phyloP scores from a whole-genome alignment of 495 filamentous ascomycete species.

The Chaetomidium leptoderma region DNA sequence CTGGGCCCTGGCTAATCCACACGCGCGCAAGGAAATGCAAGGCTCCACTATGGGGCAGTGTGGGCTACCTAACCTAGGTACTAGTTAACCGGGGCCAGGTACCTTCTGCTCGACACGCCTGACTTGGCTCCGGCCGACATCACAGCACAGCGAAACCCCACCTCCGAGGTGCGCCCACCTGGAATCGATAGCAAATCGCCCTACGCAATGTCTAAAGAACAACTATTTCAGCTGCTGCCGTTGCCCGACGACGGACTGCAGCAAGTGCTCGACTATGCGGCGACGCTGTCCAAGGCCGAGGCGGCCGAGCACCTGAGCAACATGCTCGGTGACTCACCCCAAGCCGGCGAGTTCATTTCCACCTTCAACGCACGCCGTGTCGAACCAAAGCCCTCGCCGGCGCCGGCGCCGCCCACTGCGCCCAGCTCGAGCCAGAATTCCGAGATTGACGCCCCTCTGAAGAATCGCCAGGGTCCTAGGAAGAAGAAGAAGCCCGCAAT shows the following conservation, averaged over 20 bases:
- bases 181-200: too few species aligned
- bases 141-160: too few species aligned
- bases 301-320: slow-evolving; percentile 81
- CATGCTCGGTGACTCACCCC: slow-evolving; percentile 79
- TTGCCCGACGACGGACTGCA: slow-evolving; percentile 77
- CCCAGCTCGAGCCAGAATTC: slow-evolving; percentile 26
- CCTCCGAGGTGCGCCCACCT: too few species aligned
- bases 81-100: too few species aligned
- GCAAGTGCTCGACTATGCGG: slow-evolving; percentile 76
- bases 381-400: slow-evolving; percentile 34
- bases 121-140: too few species aligned
- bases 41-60: too few species aligned
- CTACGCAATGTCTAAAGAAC: slow-evolving; percentile 54
- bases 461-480: slow-evolving; percentile 28
- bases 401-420: slow-evolving; percentile 11
- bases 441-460: slow-evolving; percentile 33
- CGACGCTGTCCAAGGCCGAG: slow-evolving; percentile 62
- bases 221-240: slow-evolving; percentile 72
- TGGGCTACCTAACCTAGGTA: too few species aligned
- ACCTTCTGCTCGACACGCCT: too few species aligned
- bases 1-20: too few species aligned
- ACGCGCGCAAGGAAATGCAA: too few species aligned
- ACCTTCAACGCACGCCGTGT: slow-evolving; percentile 75
- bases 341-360: slow-evolving; percentile 85
- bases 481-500: slow-evolving; percentile 58